Evolutionary conservation across 306 rosid species (phyloP), one percentile per base, ranked within the genome.

Genomic region (Phaseolus lunatus): DNA sequence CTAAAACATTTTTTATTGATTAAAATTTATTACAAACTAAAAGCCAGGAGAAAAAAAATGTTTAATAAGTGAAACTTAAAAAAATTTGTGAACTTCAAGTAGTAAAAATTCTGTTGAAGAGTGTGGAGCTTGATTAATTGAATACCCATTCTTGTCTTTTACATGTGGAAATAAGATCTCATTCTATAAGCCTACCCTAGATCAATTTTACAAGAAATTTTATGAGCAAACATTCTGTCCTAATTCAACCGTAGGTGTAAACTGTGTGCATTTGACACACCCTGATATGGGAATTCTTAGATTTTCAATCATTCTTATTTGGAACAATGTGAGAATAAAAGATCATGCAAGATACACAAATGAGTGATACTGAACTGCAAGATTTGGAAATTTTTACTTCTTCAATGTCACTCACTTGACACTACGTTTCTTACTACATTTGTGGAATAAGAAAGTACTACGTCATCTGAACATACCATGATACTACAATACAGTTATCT

Each of bases 401-500:
- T 39, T 39, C 71, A 39, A 41, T 66, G 11, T 12, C 52, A 39
- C 18, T 66, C 31, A 66, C 52, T 19, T 65, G 70, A 65, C 26
- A 65, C 70, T 19, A 64, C 16, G 3, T 64, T 37, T 64, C 49
- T 37, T 41, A 19, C 70, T 37, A 19, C 11, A 66, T 20, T 41
- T 39, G 19, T 8, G 2, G 52, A 39, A 66, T 41, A 66, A 39
- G 70, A 66, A 66, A 66, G 52, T 66, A 39, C 50, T 65, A 35
- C 1, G 31, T 20, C 71, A 20, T 41, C 70, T 64, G 16, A 64
- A 37, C 70, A 64, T 64, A 18, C 48, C 31, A 24, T 15, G n/a
- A 31, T 61, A 31, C 67, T 61, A 31, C 67, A 63, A 7, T 9
- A 9, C 9, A 37, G 29, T 37, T 33, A 63, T 13, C 23, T 33